Base-by-base conservation (phyloP, 2,329 filamentous ascomycete species). In the Simplicillium sp. region DNA sequence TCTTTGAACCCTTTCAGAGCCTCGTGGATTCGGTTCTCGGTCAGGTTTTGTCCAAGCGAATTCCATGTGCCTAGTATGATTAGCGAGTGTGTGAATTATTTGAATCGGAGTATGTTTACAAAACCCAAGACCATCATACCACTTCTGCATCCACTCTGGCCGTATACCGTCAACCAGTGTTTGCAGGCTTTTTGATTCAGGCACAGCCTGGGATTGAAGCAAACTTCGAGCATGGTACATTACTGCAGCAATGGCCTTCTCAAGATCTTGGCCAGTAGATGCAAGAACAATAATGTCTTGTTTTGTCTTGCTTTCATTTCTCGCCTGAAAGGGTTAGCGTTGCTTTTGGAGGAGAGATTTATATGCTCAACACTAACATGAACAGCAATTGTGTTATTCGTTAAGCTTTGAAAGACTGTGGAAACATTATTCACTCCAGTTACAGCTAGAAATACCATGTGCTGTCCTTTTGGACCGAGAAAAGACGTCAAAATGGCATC, bases 91-190 rank as follows among this genome's bases (percentile, higher is more conserved):
- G 16, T 8, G 3, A 11, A 20, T 17, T n/a, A 17, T 12, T 15
- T n/a, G 4, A 12, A 13, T 15, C 20, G 7, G n/a, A 12, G 8
- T n/a, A 16, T 9, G 58, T 71, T 58, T 52, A 77, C 92, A 98
- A 56, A 92, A 98, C 1, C 88, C 86, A 31, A 98, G 67, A 0
- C 88, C 87, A 58, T 97, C 92, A 55, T 89, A 89, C 88, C 89
- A 96, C 44, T 85, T 79, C 47, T 92, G 80, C 37, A 86, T 65
- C 87, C 87, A 95, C 55, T 79, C 61, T 6, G 70, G 63, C 40
- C 71, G 69, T 29, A 81, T 61, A 5, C 70, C 70, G 18, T 68
- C 62, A 13, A 61, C 60, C 7, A 74, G 50, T 1, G 62, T 59
- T 42, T 67, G 59, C 18, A 54, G 8, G 58, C 56, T 41, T 75